Evolutionary conservation across 495 filamentous ascomycete species (phyloP), one percentile per base, ranked within the genome.

Genomic region (Pyrenopolyporus hunteri): DNA sequence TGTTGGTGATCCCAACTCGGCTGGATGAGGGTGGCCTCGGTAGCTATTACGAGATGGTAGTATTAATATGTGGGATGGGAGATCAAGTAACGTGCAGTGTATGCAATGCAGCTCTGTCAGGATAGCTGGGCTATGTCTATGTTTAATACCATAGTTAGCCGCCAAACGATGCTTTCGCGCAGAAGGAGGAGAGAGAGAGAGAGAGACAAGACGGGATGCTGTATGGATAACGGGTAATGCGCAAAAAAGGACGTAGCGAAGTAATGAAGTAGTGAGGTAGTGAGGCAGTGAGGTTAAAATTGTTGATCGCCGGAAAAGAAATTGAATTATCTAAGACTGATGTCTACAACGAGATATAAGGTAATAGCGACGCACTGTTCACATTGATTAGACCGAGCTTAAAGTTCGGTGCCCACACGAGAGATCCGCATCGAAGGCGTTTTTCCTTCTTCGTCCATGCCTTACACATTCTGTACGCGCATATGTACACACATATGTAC

Each of bases 31-130:
- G 16, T 45, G 23, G 23, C 26, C 9, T 5, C 13, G 13, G 14
- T 59, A 50, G 47, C 49, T 56, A 51, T 56, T 64, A 59, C 45
- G 55, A 43, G 47, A 52, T 60, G 51, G 51, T 56, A 20, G 55
- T 51, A 61, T 66, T 66, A 61, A 66, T 66, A 60, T 57, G 63
- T 53, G 47, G 63, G 45, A 57, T 49, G 61, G 51, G 53, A 53
- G 46, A 57, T 51, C 28, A 60, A 59, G 51, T 57, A 61, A 66
- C 63, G 51, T 61, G 63, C 63, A 60, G 57, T 9, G 26, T 36
- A 57, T 66, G 63, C 57, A 60, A 60, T 60, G 57, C 57, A 66
- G 57, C 40, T 42, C 28, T 42, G 14, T 52, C 45, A 29, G 26
- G 52, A 23, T 56, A 50, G 50, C 33, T 44, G 32, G 33, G 20